Evolutionary conservation across 2,329 filamentous ascomycete species (phyloP).

Genomic region (Corynespora cassiicola): DNA sequence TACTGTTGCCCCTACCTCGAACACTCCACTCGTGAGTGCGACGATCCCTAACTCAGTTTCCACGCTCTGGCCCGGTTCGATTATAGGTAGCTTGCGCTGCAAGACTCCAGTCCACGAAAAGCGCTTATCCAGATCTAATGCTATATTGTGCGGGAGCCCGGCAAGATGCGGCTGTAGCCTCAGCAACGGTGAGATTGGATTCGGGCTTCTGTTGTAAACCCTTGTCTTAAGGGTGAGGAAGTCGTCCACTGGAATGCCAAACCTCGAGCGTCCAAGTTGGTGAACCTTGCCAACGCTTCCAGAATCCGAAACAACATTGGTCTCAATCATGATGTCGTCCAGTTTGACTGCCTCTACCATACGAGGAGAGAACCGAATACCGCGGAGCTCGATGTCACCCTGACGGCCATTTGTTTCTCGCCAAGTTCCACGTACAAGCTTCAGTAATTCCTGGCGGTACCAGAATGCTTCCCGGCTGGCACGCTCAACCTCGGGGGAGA

Average conservation of each 20-base stretch:
- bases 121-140: slow-evolving; percentile 81
- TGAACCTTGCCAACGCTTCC: slow-evolving; percentile 18
- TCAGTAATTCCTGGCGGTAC: slow-evolving; percentile 84
- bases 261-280: slow-evolving; percentile 55
- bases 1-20: slow-evolving; percentile 79
- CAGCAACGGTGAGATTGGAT: slow-evolving; percentile 73
- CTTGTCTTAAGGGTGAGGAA: slow-evolving; percentile 75
- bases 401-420: slow-evolving; percentile 61
- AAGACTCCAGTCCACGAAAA: slow-evolving; percentile 85
- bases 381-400: slow-evolving; percentile 78
- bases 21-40: slow-evolving; percentile 78
- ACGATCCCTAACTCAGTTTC: slow-evolving; percentile 74
- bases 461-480: slow-evolving; percentile 84
- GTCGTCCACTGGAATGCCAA: slow-evolving; percentile 60
- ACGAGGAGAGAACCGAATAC: slow-evolving; percentile 72
- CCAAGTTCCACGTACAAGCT: slow-evolving; percentile 75
- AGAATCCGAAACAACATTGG: slow-evolving; percentile 46
- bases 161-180: slow-evolving; percentile 79
- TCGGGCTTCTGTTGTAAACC: slow-evolving; percentile 74
- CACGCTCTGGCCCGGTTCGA: slow-evolving; percentile 65
- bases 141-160: slow-evolving; percentile 73
- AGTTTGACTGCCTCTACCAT: slow-evolving; percentile 86
- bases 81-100: slow-evolving; percentile 72
- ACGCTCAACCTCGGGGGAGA: slow-evolving; percentile 80
- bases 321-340: slow-evolving; percentile 73